Conservation (phyloP, 495 filamentous ascomycete genomes). For the Xeromyces bisporus region DNA sequence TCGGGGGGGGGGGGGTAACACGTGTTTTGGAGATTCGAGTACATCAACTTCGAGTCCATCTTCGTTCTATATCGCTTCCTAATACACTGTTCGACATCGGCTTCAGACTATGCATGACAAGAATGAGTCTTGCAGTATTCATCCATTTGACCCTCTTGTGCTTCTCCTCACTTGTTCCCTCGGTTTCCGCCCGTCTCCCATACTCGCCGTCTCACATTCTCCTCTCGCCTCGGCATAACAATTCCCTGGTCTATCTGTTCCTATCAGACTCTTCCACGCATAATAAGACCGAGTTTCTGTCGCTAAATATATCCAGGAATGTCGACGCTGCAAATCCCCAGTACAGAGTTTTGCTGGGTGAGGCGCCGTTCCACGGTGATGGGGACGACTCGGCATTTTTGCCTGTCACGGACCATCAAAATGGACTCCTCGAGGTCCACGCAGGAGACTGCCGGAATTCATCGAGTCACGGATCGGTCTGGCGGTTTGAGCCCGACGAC, state of each 20-base stretch:
- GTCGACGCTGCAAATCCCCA: slow-evolving; percentile 34
- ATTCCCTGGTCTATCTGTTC: slow-evolving; percentile 44
- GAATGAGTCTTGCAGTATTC: neutral
- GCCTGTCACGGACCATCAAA: slow-evolving; percentile 42
- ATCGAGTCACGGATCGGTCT: slow-evolving; percentile 26
- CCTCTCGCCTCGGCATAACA: slow-evolving; percentile 34
- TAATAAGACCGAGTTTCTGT: slow-evolving; percentile 33
- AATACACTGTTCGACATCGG: too few relatives aligned
- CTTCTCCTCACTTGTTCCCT: slow-evolving; percentile 7
- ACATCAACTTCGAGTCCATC: too few relatives aligned
- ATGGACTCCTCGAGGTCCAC: slow-evolving; percentile 54
- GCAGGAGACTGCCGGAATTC: slow-evolving; percentile 45
- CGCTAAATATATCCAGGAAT: slow-evolving; percentile 43
- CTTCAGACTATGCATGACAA: neutral
- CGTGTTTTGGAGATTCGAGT: too few relatives aligned
- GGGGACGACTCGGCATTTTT: slow-evolving; percentile 34
- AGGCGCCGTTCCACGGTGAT: slow-evolving; percentile 47
- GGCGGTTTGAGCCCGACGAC: slow-evolving; percentile 34
- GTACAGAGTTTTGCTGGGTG: slow-evolving; percentile 37
- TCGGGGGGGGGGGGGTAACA: too few relatives aligned
- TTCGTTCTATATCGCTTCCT: too few relatives aligned
- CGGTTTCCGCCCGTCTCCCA: slow-evolving; percentile 32
- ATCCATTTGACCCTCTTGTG: slow-evolving; percentile 5
- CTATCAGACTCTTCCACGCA: slow-evolving; percentile 25
- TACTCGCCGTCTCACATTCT: slow-evolving; percentile 59